A percentile compares a stretch with the other conserved stretches of the same genome.
Conservation (phyloP, 768 basidiomycete species). For the Hypholoma fasciculare region DNA sequence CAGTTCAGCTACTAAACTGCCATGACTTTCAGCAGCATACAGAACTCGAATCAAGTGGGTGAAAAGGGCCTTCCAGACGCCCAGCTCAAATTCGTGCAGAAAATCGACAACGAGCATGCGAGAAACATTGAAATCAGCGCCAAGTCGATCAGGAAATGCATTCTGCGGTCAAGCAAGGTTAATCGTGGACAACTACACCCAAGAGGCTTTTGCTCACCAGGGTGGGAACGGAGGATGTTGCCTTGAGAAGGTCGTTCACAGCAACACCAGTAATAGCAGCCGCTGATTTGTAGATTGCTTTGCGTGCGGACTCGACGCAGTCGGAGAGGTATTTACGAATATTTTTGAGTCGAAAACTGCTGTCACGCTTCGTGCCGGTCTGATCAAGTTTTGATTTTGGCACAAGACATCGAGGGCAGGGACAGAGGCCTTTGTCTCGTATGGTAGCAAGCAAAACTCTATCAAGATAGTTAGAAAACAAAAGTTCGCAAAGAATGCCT, state of each 20-base stretch:
- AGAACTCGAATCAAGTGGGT: slow-evolving; percentile 25
- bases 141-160: not conserved
- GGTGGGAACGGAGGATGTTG: slow-evolving; percentile 27
- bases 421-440: slow-evolving; percentile 35
- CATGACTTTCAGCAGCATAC: not conserved
- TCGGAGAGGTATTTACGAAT: slow-evolving; percentile 9
- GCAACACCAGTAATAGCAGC: not conserved
- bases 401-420: slow-evolving; percentile 34
- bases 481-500: not conserved
- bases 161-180: not conserved
- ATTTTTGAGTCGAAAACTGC: not conserved
- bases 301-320: slow-evolving; percentile 1
- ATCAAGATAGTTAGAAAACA: slow-evolving; percentile 12
- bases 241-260: slow-evolving; percentile 4
- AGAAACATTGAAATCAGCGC: not conserved
- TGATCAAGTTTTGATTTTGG: slow-evolving; percentile 23
- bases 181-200: not conserved
- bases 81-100: slow-evolving; percentile 3
- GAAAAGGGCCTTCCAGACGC: slow-evolving; percentile 21
- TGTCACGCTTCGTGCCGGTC: slow-evolving; percentile 28
- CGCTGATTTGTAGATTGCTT: not conserved
- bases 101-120: slow-evolving; percentile 3
- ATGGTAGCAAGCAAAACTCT: slow-evolving; percentile 34
- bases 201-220: slow-evolving; percentile 17
- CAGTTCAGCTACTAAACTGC: not conserved